A percentile compares a stretch with the other conserved stretches of the same genome.
These are phyloP conservation scores for Batkoa obscura DNA, from an alignment of 371 early-diverging fungal genomes.

Conservation along the genomic window DNA sequence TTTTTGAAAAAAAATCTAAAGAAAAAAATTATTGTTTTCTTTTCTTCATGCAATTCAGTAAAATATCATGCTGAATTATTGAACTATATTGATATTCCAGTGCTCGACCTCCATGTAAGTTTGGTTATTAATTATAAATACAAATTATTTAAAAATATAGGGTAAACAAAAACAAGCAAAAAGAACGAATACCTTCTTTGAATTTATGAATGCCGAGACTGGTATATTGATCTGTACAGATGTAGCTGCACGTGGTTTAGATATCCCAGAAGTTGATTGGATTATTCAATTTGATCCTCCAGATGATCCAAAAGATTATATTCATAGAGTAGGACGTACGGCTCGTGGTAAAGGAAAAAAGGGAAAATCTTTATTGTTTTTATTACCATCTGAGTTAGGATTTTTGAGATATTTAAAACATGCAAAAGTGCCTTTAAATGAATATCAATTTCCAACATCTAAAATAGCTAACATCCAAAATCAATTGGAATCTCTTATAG, in stretches of 20 bases:
- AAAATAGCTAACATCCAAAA: conserved; percentile 93
- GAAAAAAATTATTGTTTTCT: conserved; percentile 94
- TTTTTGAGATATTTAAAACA: conserved; percentile 94
- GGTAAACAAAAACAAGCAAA: conserved; percentile 91
- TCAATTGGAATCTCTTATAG: conserved; percentile 84
- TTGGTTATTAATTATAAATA: neutral
- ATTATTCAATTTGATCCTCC: conserved; percentile 98
- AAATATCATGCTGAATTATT: conserved; percentile 88
- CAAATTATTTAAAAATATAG: conserved; percentile 8
- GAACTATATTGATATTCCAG: conserved; percentile 94
- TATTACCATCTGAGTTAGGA: conserved; percentile 87
- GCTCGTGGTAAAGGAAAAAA: conserved; percentile 76
- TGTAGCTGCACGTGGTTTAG: conserved; percentile 96
- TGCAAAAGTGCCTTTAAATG: conserved; percentile 91
- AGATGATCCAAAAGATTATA: conserved; percentile 94
- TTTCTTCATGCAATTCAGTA: conserved; percentile 86
- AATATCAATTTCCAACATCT: conserved; percentile 86
- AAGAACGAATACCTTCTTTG: conserved; percentile 89
- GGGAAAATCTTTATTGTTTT: conserved; percentile 85
- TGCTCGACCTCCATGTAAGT: conserved; percentile 75
- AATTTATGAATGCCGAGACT: conserved; percentile 76
- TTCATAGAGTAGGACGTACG: conserved; percentile 97
- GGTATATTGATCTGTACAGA: conserved; percentile 94
- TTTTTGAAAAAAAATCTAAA: conserved; percentile 85
- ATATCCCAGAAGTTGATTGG: conserved; percentile 97